These are phyloP conservation scores for Penicilliopsis zonata DNA, from an alignment of 495 filamentous ascomycete genomes.

Conservation along the genomic window DNA sequence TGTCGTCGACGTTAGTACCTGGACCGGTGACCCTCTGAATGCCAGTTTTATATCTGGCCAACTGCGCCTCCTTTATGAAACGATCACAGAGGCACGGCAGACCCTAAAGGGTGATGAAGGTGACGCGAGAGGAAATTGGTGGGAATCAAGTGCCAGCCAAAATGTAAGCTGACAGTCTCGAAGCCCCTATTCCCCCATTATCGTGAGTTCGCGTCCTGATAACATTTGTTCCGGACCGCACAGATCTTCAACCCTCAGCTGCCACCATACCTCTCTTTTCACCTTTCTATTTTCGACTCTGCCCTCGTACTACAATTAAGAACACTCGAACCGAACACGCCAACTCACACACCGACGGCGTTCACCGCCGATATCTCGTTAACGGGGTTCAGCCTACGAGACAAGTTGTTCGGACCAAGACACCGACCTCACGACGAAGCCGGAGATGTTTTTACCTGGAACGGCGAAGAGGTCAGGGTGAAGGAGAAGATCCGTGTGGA, in stretches of 20 bases:
- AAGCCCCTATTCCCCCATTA: no score
- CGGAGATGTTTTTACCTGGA: conserved; percentile 55
- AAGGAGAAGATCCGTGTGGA: conserved; percentile 85
- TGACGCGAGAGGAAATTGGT: conserved; percentile 41
- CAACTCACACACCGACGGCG: conserved; percentile 44
- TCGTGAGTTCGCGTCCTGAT: not conserved
- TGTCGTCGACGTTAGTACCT: conserved; percentile 63
- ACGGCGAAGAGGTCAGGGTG: conserved; percentile 67
- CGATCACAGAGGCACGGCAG: conserved; percentile 56
- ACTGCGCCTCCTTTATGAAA: conserved; percentile 62
- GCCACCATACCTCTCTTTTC: conserved; percentile 52
- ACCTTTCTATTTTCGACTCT: conserved; percentile 66
- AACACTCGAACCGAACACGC: conserved; percentile 56
- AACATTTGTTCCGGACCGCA: not conserved
- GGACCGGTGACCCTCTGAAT: conserved; percentile 46
- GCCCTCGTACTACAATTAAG: conserved; percentile 68
- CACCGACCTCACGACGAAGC: conserved; percentile 71
- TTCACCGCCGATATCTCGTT: conserved; percentile 41
- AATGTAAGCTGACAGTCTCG: conserved; percentile 36
- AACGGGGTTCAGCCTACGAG: conserved; percentile 45
- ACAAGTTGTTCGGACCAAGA: conserved; percentile 39
- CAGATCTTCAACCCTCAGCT: conserved; percentile 46
- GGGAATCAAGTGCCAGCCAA: conserved; percentile 40
- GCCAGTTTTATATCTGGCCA: conserved; percentile 66
- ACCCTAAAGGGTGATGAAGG: conserved; percentile 38